Evolutionary conservation across 192 early-diverging fungal species (phyloP).

Genomic region (Funneliformis geosporum): DNA sequence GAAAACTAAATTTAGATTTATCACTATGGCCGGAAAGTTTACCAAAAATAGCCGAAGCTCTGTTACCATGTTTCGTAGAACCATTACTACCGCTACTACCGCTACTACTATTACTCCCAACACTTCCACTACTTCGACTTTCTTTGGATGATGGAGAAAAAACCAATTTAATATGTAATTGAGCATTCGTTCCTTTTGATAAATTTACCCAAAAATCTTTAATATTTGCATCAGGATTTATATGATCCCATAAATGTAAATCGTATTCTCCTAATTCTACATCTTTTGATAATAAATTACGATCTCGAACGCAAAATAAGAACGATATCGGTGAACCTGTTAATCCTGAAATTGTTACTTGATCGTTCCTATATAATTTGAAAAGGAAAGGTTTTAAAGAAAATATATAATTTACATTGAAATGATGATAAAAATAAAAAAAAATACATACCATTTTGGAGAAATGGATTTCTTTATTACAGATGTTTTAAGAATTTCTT

Average conservation of each 20-base stretch:
- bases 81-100: too few relatives aligned
- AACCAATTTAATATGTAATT: conserved; percentile 17
- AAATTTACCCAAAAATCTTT: conserved; percentile 41
- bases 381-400: neutral
- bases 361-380: neutral
- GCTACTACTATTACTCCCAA: too few relatives aligned
- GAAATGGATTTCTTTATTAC: conserved; percentile 69
- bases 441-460: conserved; percentile 63
- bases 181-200: neutral
- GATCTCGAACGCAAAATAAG: conserved; percentile 66
- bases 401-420: neutral
- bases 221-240: conserved; percentile 33
- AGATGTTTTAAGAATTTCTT: conserved; percentile 65
- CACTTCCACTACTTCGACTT: neutral
- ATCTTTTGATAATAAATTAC: conserved; percentile 64
- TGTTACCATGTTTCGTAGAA: neutral
- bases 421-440: conserved; percentile 19
- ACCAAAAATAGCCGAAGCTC: neutral
- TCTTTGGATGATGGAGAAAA: neutral
- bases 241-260: conserved; percentile 53
- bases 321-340: conserved; percentile 43
- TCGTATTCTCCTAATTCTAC: conserved; percentile 66
- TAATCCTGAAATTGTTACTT: conserved; percentile 5
- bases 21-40: neutral
- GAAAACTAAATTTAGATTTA: neutral